A percentile compares a stretch with the other conserved stretches of the same genome.
Evolutionary conservation across 805 yeast species (phyloP).

Genomic region (Saccharomycopsis vini): DNA sequence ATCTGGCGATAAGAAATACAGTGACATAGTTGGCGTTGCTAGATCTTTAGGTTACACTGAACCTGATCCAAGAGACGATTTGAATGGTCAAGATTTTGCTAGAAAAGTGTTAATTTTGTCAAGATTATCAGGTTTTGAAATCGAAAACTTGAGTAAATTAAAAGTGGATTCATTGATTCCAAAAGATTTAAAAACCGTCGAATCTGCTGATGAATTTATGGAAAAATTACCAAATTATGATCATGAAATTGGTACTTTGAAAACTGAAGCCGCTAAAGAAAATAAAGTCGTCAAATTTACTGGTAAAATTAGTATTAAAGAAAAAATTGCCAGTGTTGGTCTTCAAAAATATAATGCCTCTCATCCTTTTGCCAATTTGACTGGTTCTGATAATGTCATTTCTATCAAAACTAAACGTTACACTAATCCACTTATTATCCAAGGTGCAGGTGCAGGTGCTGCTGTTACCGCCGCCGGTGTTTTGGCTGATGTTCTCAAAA

Average conservation of each 20-base stretch:
- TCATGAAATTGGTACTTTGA: slow-evolving; percentile 63
- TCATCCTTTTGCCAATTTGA: slow-evolving; percentile 92
- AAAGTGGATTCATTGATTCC: slow-evolving; percentile 94
- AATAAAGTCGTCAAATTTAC: slow-evolving; percentile 88
- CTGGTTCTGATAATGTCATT: slow-evolving; percentile 94
- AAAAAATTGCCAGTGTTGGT: slow-evolving; percentile 70
- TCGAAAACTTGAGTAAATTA: slow-evolving; percentile 84
- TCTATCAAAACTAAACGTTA: slow-evolving; percentile 89
- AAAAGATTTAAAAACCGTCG: slow-evolving; percentile 63
- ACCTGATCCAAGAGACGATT: slow-evolving; percentile 98
- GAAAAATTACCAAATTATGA: slow-evolving; percentile 77
- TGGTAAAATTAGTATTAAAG: slow-evolving; percentile 76
- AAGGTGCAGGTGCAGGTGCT: slow-evolving; percentile 95
- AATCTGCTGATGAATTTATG: slow-evolving; percentile 69
- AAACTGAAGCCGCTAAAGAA: slow-evolving; percentile 72
- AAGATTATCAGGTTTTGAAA: slow-evolving; percentile 78
- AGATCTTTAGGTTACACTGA: slow-evolving; percentile 92
- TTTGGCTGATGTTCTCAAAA: slow-evolving; percentile 84
- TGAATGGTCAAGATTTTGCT: slow-evolving; percentile 97
- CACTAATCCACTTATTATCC: slow-evolving; percentile 84
- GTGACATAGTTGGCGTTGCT: slow-evolving; percentile 84
- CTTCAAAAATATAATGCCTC: slow-evolving; percentile 78
- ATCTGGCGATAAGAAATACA: slow-evolving; percentile 60
- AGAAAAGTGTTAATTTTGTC: slow-evolving; percentile 96
- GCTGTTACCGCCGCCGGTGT: slow-evolving; percentile 71